These are phyloP conservation scores for Xylariaceae sp. DNA, from an alignment of 2,329 filamentous ascomycete species.

Conservation along the genomic window DNA sequence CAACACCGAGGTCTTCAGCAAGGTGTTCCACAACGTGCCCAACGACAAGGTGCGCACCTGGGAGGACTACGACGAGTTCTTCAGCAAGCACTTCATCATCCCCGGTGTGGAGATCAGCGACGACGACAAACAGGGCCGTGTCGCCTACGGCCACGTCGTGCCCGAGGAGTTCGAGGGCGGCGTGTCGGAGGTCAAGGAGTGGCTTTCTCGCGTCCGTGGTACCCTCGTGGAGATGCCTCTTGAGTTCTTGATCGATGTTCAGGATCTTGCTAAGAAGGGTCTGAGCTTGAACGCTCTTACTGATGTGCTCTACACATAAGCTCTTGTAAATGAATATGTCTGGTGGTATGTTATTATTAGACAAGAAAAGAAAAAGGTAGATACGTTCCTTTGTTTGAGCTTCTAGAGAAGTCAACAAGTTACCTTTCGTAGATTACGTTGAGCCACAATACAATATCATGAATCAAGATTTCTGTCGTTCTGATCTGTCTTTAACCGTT, in stretches of 20 bases:
- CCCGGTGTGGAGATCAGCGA: conserved; percentile 41
- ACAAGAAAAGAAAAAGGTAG: background rate
- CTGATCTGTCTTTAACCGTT: background rate
- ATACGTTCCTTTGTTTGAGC: no score
- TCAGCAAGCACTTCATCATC: conserved; percentile 59
- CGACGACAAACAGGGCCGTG: conserved; percentile 40
- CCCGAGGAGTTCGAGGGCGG: conserved; percentile 70
- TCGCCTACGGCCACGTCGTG: conserved; percentile 83
- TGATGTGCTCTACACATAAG: conserved; percentile 62
- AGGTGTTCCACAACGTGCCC: conserved; percentile 76
- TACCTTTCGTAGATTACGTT: background rate
- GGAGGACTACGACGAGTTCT: conserved; percentile 70
- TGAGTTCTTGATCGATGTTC: conserved; percentile 72
- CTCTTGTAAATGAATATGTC: background rate
- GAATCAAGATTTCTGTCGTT: background rate
- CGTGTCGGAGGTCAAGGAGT: conserved; percentile 65
- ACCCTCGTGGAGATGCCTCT: conserved; percentile 86
- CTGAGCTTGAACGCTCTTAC: conserved; percentile 67
- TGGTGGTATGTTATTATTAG: background rate
- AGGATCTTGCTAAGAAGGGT: conserved; percentile 82
- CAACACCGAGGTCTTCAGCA: conserved; percentile 77
- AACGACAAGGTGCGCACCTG: conserved; percentile 63
- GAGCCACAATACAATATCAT: background rate
- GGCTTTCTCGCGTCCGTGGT: conserved; percentile 61
- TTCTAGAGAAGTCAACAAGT: no score